phyloP scores from a whole-genome alignment of 2,329 filamentous ascomycete species.

The Herpotrichia juniperi region DNA sequence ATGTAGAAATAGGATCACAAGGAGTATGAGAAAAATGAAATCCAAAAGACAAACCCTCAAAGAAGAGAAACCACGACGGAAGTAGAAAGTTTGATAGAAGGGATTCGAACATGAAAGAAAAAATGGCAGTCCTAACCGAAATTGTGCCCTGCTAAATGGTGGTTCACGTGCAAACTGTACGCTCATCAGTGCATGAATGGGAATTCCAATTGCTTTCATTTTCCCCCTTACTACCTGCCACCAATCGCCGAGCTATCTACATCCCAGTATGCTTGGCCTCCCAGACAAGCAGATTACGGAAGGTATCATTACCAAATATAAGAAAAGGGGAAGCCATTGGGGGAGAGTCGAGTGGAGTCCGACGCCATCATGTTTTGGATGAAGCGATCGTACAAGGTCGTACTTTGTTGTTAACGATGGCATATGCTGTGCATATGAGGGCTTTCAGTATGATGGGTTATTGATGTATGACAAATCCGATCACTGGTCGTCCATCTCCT shows the following conservation, averaged over 20 bases:
- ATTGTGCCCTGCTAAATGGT: too few relatives aligned
- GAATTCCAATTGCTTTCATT: background rate
- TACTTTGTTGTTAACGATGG: background rate
- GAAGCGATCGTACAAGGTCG: constrained; percentile 1
- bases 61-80: too few relatives aligned
- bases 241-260: constrained; percentile 2
- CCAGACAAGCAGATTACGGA: background rate
- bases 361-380: background rate
- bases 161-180: too few relatives aligned
- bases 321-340: background rate
- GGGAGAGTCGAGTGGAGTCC: background rate
- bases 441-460: background rate
- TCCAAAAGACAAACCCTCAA: too few relatives aligned
- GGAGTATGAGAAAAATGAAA: too few relatives aligned
- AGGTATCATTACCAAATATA: constrained; percentile 8
- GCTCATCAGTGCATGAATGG: background rate
- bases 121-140: too few relatives aligned
- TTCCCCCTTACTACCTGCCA: background rate
- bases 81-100: too few relatives aligned
- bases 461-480: background rate
- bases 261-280: background rate
- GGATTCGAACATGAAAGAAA: too few relatives aligned
- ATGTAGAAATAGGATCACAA: too few relatives aligned
- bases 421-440: background rate
- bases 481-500: constrained; percentile 70